Evolutionary conservation across 2,329 filamentous ascomycete genomes (phyloP).

Genomic region (Ophiosphaerella herpotricha): DNA sequence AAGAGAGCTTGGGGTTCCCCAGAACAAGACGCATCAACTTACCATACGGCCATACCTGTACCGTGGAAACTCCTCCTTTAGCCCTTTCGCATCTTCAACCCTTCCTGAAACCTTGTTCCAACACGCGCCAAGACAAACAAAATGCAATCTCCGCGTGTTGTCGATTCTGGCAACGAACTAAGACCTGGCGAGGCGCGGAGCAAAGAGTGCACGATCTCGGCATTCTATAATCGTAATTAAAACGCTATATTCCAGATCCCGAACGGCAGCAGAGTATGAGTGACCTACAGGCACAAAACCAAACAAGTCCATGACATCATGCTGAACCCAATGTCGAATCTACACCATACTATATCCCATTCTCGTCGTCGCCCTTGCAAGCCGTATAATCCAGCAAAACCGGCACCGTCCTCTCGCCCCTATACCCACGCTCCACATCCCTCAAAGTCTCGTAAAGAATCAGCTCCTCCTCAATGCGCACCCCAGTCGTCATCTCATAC

Average conservation of each 20-base stretch:
- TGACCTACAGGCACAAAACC: no score
- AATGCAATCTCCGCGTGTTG: conserved; percentile 47
- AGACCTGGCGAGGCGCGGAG: conserved; percentile 41
- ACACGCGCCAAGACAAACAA: conserved; percentile 51
- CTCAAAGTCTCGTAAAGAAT: not conserved
- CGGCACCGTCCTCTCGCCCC: not conserved
- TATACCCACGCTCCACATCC: not conserved
- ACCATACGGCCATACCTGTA: conserved; percentile 42
- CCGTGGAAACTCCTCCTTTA: conserved; percentile 18
- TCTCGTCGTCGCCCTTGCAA: not conserved
- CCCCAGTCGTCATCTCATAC: conserved; percentile 1
- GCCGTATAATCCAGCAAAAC: not conserved
- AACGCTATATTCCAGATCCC: not conserved
- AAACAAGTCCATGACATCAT: not conserved
- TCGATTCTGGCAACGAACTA: conserved; percentile 53
- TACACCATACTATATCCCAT: not conserved
- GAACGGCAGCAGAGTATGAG: no score
- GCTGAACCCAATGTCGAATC: not conserved
- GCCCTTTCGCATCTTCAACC: conserved; percentile 44
- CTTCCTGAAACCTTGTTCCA: conserved; percentile 52
- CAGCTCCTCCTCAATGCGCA: not conserved
- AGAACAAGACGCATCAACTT: conserved; percentile 2
- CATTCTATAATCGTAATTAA: conserved; percentile 9
- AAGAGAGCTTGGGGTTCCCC: not conserved
- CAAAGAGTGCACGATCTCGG: conserved; percentile 51